A percentile compares a stretch with the other conserved stretches of the same genome.
Conservation (phyloP, 2,329 filamentous ascomycete genomes). For the Biscogniauxia sp. region DNA sequence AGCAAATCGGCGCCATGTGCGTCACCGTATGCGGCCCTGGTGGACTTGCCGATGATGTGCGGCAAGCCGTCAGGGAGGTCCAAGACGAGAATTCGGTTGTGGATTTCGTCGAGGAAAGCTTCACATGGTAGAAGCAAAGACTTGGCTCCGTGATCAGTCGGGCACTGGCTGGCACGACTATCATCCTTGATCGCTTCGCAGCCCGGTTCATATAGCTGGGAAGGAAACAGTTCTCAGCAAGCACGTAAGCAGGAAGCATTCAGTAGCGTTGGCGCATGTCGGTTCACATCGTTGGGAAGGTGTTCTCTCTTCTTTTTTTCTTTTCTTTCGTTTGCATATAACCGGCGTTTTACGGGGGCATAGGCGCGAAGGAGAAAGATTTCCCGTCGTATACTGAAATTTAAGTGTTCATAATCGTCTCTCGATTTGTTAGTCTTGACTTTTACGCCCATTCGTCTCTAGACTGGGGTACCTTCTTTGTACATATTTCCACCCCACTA, state of each 20-base stretch:
- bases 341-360: not conserved
- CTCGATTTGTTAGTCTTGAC: not conserved
- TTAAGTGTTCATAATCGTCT: not conserved
- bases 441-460: not conserved
- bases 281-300: not conserved
- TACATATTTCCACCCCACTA: not conserved
- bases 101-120: slow-evolving; percentile 76
- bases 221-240: slow-evolving; percentile 5
- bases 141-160: not conserved
- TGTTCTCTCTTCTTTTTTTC: slow-evolving; percentile 4
- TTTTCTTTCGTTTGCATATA: not conserved
- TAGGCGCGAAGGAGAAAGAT: not conserved
- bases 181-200: not conserved
- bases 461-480: not conserved
- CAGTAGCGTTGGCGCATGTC: not conserved
- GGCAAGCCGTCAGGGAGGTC: slow-evolving; percentile 62
- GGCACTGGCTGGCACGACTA: not conserved
- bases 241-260: not conserved
- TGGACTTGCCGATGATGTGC: slow-evolving; percentile 71
- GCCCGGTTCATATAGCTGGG: not conserved
- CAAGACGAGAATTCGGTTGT: slow-evolving; percentile 61
- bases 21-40: slow-evolving; percentile 80
- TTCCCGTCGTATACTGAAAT: not conserved
- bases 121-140: slow-evolving; percentile 53
- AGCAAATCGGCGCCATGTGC: slow-evolving; percentile 83